Percentiles rank a stretch among this genome's conserved stretches.
Conservation (phyloP, 2,329 filamentous ascomycete genomes). For the Hypoxylon sp. region DNA sequence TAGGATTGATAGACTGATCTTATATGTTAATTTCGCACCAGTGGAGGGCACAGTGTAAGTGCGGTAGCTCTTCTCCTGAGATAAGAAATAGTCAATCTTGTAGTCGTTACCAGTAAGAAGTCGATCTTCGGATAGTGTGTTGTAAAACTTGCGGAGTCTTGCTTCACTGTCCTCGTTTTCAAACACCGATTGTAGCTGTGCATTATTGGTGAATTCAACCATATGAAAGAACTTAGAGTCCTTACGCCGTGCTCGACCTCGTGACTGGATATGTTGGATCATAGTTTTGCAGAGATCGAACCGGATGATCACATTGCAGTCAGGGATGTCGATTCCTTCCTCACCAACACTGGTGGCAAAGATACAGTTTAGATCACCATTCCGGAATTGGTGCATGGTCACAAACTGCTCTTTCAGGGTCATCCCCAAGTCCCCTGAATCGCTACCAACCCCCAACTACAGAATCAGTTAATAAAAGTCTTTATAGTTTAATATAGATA, state of each 20-base stretch:
- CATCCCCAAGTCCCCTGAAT: slow-evolving; percentile 71
- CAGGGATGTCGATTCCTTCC: slow-evolving; percentile 77
- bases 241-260: slow-evolving; percentile 84
- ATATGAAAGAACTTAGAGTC: slow-evolving; percentile 89
- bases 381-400: slow-evolving; percentile 76
- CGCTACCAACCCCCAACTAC: slow-evolving; percentile 60
- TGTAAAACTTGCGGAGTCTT: slow-evolving; percentile 82
- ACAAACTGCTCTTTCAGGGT: slow-evolving; percentile 82
- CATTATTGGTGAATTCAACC: slow-evolving; percentile 78
- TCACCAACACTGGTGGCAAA: slow-evolving; percentile 78
- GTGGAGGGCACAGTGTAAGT: slow-evolving; percentile 74
- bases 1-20: slow-evolving; percentile 79
- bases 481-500: background rate
- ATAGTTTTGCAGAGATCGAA: slow-evolving; percentile 92
- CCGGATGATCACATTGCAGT: slow-evolving; percentile 77
- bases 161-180: slow-evolving; percentile 74
- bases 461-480: slow-evolving; percentile 40
- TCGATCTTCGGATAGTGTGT: slow-evolving; percentile 80
- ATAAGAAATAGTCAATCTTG: slow-evolving; percentile 69
- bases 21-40: slow-evolving; percentile 84
- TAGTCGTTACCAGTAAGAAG: slow-evolving; percentile 73
- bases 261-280: slow-evolving; percentile 95
- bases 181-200: slow-evolving; percentile 70
- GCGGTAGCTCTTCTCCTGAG: slow-evolving; percentile 64
- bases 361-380: slow-evolving; percentile 73